Evolutionary conservation across 2,329 filamentous ascomycete genomes (phyloP).

Genomic region (Apiospora malaysiana): DNA sequence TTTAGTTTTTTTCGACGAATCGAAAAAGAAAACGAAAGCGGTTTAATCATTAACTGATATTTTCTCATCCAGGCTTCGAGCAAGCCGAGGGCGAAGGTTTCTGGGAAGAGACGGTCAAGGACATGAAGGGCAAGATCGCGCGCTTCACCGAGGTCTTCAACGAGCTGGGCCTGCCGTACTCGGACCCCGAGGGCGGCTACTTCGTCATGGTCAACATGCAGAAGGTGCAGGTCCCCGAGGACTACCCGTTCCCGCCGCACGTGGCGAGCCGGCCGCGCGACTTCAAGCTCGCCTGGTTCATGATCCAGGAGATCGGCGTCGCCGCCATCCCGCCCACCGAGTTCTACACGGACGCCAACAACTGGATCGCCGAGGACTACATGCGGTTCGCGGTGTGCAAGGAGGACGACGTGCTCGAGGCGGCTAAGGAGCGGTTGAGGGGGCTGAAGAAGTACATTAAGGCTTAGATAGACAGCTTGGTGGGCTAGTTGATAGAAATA

Average conservation of each 20-base stretch:
- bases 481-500: not conserved
- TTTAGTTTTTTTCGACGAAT: no score
- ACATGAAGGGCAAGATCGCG: slow-evolving; percentile 90
- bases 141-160: slow-evolving; percentile 83
- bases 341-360: slow-evolving; percentile 89
- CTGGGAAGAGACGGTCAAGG: slow-evolving; percentile 81
- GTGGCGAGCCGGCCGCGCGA: slow-evolving; percentile 87
- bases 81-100: slow-evolving; percentile 84
- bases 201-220: slow-evolving; percentile 95
- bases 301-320: slow-evolving; percentile 95
- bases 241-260: slow-evolving; percentile 88
- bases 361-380: slow-evolving; percentile 89
- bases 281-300: slow-evolving; percentile 94
- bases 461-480: not conserved
- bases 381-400: slow-evolving; percentile 97
- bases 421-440: slow-evolving; percentile 76
- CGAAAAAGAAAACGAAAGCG: not conserved
- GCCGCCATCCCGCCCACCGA: slow-evolving; percentile 96
- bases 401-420: slow-evolving; percentile 82
- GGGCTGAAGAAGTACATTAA: slow-evolving; percentile 74
- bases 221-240: slow-evolving; percentile 81
- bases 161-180: slow-evolving; percentile 80
- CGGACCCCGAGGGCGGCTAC: slow-evolving; percentile 94
- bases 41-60: not conserved
- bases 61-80: slow-evolving; percentile 68